Evolutionary conservation across 345 rosid genomes (phyloP).

Genomic region (Mercurialis annua): DNA sequence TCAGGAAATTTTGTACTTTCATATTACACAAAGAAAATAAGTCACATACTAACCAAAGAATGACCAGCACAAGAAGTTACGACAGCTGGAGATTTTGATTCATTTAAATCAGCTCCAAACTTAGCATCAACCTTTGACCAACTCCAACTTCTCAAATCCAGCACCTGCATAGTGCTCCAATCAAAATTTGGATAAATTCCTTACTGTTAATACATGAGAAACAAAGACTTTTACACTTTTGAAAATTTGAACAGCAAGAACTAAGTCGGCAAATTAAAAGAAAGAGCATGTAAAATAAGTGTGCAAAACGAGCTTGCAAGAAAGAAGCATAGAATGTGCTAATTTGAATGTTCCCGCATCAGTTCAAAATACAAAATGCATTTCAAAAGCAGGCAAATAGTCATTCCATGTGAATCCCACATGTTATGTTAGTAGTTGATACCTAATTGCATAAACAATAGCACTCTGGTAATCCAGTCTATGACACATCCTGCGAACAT

Average conservation of each 20-base stretch:
- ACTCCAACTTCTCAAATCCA: constrained; percentile 92
- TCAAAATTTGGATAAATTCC: constrained; percentile 22
- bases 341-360: neutral
- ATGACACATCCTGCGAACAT: neutral
- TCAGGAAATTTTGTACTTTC: constrained; percentile 19
- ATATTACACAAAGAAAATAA: constrained; percentile 19
- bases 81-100: constrained; percentile 44
- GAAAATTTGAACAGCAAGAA: neutral
- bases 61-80: constrained; percentile 92
- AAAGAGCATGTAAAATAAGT: neutral
- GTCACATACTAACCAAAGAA: constrained; percentile 69
- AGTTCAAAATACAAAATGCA: neutral
- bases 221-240: neutral
- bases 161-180: constrained; percentile 54
- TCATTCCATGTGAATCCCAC: neutral
- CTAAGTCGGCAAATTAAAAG: neutral
- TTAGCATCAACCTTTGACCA: constrained; percentile 91
- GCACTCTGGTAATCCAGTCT: neutral
- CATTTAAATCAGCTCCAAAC: constrained; percentile 49
- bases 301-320: neutral
- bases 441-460: neutral
- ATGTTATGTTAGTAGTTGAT: neutral
- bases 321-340: neutral
- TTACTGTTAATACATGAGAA: neutral
- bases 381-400: neutral